Base-by-base conservation (phyloP, 805 yeast genomes). In the Hanseniaspora clermontiae region DNA sequence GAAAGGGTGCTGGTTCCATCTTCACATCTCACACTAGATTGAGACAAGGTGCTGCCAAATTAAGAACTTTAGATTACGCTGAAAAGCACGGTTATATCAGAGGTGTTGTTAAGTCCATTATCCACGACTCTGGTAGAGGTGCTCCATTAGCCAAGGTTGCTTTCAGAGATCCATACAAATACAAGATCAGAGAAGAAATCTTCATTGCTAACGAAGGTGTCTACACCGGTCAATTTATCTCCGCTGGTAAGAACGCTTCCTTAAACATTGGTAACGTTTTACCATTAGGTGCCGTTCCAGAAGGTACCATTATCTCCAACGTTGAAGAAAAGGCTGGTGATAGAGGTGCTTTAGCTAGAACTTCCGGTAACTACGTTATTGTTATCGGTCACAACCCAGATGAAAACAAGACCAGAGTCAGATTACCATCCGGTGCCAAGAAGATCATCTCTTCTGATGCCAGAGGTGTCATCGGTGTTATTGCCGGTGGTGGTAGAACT, bases 1-100 rank as follows among this genome's bases (percentile, higher is more conserved):
- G 99, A 89, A 93, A 93, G 83, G 97, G 97, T 86, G 96, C 96
- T 78, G 97, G 98, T 76, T 91, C 97, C 73, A 89, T 93, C 84
- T 93, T 93, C 89, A 85, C 95, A 76, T 84, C 98, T 73, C 95
- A 91, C 93, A 91, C 97, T 83, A 91, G 97, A 81, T 87, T 93
- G 78, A 89, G 98, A 87, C 87, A 93, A 81, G 98, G 98, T 77
- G 97, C 98, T 76, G 98, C 98, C 75, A 91, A 91, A 87, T 84
- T 91, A 77, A 88, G 98, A 85, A 86, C 96, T 75, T 84, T 91
- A 76, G 97, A 93, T 79, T 91, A 82, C 72, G 95, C 97, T 77
- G 98, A 93, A 82, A 91, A 96, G 77, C 96, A 91, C 77, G 98
- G 98, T 74, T 93, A 93, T 90, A 84, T 91, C 73, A 95, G 97